phyloP scores from a whole-genome alignment of 225 moss, liverwort and hornwort genomes.

The Neckera pumila region DNA sequence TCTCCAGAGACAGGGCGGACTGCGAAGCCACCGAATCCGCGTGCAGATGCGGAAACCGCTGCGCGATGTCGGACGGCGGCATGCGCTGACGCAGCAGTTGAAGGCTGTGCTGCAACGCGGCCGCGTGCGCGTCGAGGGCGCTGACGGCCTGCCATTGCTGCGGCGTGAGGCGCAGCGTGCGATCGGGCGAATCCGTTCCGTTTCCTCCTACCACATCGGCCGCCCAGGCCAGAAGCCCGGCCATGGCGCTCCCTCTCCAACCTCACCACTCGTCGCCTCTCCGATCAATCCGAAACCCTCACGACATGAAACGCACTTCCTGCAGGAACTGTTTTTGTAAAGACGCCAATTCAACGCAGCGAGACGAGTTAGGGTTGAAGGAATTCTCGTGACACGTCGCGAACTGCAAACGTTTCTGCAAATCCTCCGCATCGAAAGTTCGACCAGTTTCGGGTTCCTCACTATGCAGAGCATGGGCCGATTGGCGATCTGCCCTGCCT shows the following conservation, averaged over 20 bases:
- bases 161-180: slow-evolving; percentile 47
- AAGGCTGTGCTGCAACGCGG: slow-evolving; percentile 55
- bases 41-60: slow-evolving; percentile 70
- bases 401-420: neutral
- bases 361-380: neutral
- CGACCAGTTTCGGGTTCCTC: neutral
- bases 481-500: neutral
- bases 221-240: slow-evolving; percentile 79
- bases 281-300: neutral
- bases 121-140: slow-evolving; percentile 55
- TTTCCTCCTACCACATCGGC: slow-evolving; percentile 91
- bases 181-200: slow-evolving; percentile 27
- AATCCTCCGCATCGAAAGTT: neutral
- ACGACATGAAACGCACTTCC: neutral
- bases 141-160: slow-evolving; percentile 57
- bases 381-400: neutral
- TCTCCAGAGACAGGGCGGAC: slow-evolving; percentile 59
- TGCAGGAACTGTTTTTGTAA: neutral
- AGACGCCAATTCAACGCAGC: neutral
- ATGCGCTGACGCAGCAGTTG: slow-evolving; percentile 62
- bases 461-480: neutral
- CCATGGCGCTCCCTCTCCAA: slow-evolving; percentile 20
- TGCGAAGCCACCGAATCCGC: slow-evolving; percentile 70
- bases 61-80: slow-evolving; percentile 57
- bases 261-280: neutral